These are phyloP conservation scores for Fusarium phyllophilum DNA, from an alignment of 2,329 filamentous ascomycete species.

Conservation along the genomic window DNA sequence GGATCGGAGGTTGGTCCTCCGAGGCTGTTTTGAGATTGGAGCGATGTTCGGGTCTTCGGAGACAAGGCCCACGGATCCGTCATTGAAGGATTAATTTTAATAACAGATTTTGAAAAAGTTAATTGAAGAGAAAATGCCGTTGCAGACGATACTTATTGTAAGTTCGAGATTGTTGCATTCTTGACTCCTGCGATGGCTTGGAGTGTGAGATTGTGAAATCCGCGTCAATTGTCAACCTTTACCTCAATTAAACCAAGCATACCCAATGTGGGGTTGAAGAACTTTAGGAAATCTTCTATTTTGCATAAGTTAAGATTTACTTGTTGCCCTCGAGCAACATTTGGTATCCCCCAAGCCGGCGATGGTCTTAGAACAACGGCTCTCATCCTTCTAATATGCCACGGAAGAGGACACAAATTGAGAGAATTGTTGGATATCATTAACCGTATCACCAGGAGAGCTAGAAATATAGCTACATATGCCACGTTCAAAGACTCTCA, in stretches of 20 bases:
- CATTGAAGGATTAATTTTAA: neutral
- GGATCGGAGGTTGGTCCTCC: conserved; percentile 24
- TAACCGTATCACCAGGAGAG: too few relatives aligned
- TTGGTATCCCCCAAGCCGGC: too few relatives aligned
- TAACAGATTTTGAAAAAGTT: neutral
- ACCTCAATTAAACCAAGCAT: neutral
- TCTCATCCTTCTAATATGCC: too few relatives aligned
- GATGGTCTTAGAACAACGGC: too few relatives aligned
- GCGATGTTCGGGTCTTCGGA: conserved; percentile 1
- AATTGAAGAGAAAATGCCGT: rapidly evolving
- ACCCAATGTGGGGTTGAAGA: rapidly evolving
- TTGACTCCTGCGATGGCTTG: neutral
- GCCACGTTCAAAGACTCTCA: too few relatives aligned
- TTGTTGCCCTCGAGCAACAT: too few relatives aligned
- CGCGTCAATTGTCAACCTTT: rapidly evolving
- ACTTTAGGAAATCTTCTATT: too few relatives aligned
- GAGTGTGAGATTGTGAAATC: neutral
- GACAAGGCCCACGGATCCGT: conserved; percentile 22
- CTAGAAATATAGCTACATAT: too few relatives aligned
- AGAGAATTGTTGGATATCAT: too few relatives aligned
- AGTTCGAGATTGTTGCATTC: too few relatives aligned
- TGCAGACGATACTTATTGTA: rapidly evolving
- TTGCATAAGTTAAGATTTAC: neutral
- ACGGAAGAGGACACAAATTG: too few relatives aligned
- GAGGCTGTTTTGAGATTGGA: conserved; percentile 12